Evolutionary conservation across 345 rosid genomes (phyloP), one percentile per base, ranked within the genome.

Genomic region (Camelina neglecta): DNA sequence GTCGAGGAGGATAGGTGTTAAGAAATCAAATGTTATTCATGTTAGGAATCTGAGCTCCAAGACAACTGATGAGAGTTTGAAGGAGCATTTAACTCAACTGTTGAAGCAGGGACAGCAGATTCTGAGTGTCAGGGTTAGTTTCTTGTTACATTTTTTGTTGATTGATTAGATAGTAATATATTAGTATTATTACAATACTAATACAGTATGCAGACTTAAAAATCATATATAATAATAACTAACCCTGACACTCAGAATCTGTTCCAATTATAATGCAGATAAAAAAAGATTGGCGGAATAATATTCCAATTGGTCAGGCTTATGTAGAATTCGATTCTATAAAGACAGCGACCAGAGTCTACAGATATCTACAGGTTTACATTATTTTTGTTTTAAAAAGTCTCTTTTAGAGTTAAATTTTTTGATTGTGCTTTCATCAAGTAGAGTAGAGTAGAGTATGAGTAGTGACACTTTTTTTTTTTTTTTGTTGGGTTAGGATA

Each of bases 221-320:
- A 26, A 26, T 26, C 29, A 26, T 26, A 1, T 3, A 24, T 24
- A 24, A 24, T 24, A 24, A 24, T 24, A 24, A 24, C 26, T n/a
- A n/a, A n/a, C n/a, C n/a, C n/a, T n/a, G n/a, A n/a, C n/a, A n/a
- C n/a, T n/a, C n/a, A n/a, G n/a, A n/a, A n/a, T n/a, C n/a, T n/a
- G n/a, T n/a, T n/a, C n/a, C n/a, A n/a, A 24, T 24, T 24, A 24
- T 24, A 24, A 24, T 24, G 73, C 90, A 95, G 99, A 80, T 92
- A 79, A 92, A 79, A 78, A 95, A 89, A 77, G 86, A 88, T 24
- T 64, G 97, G 93, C 60, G 90, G 85, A 80, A 31, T 31, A 5
- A 79, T 77, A 80, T 90, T 16, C 90, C 99, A 11, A 86, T 81
- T 81, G 97, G 97, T 51, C 89, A 87, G 82, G 99, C 97, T 77